Evolutionary conservation across 257 asterid species (phyloP).

Genomic region (Solanum chaucha): DNA sequence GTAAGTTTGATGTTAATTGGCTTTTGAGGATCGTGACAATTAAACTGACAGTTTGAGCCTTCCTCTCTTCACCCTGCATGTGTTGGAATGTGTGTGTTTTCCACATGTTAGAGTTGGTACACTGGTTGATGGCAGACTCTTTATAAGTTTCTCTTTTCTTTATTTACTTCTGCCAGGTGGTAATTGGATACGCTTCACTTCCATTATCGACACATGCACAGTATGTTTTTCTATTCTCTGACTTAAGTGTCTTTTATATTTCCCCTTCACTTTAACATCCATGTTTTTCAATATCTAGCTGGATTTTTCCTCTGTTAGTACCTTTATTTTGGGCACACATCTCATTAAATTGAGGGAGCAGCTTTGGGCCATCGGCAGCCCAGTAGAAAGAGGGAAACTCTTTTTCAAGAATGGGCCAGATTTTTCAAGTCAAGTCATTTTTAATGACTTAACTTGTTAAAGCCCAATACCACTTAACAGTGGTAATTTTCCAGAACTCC

Average conservation of each 20-base stretch:
- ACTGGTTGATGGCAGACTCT: neutral
- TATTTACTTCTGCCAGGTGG: constrained; percentile 55
- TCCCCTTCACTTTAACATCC: neutral
- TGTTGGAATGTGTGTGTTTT: neutral
- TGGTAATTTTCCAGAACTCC: neutral
- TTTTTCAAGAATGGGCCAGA: neutral
- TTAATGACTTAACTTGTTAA: neutral
- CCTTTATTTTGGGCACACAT: neutral
- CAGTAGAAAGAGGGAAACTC: neutral
- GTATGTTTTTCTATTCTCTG: constrained; percentile 38
- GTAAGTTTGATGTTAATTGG: constrained; percentile 38
- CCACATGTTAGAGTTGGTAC: neutral
- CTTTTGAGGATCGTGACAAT: neutral
- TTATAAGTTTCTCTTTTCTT: constrained; percentile 9
- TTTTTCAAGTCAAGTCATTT: neutral
- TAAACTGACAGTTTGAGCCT: neutral
- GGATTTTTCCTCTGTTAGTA: neutral
- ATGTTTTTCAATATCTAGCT: neutral
- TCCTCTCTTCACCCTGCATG: neutral
- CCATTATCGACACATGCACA: constrained; percentile 83
- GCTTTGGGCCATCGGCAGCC: neutral
- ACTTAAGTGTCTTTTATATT: neutral
- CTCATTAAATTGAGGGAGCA: neutral
- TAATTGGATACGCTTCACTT: constrained; percentile 86
- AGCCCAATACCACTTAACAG: neutral